These are phyloP conservation scores for Phytophthora ramorum DNA, from an alignment of 352 stramenopile genomes.

Conservation along the genomic window DNA sequence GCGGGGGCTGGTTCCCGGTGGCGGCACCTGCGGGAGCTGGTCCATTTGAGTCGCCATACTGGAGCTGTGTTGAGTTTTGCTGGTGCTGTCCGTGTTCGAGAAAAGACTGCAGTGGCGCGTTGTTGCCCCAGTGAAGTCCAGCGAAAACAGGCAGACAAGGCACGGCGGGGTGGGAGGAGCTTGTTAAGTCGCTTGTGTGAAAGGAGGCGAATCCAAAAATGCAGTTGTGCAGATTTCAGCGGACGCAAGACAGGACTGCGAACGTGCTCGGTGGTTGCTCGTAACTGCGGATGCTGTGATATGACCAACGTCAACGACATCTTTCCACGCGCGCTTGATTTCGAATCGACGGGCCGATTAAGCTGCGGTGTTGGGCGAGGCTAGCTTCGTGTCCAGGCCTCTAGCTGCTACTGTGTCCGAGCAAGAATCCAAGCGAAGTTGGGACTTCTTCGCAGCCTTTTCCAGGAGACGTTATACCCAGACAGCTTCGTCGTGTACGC, in stretches of 20 bases:
- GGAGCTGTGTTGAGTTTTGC: slow-evolving; percentile 3
- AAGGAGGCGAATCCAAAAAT: slow-evolving; percentile 30
- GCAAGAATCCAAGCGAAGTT: neutral
- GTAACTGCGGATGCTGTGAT: slow-evolving; percentile 14
- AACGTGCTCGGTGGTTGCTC: neutral
- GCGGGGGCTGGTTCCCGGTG: slow-evolving; percentile 43
- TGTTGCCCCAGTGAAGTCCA: neutral
- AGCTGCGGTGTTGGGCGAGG: neutral
- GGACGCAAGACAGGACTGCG: neutral
- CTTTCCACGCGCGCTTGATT: slow-evolving; percentile 22
- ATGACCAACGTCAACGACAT: slow-evolving; percentile 3
- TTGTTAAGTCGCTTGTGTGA: slow-evolving; percentile 16
- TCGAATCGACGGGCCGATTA: neutral
- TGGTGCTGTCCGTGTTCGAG: neutral
- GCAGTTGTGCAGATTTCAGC: slow-evolving; percentile 16
- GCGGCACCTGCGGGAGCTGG: slow-evolving; percentile 42
- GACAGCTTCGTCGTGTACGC: neutral
- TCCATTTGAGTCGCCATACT: slow-evolving; percentile 49
- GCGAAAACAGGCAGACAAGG: slow-evolving; percentile 4
- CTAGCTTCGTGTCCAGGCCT: neutral
- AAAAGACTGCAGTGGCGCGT: neutral
- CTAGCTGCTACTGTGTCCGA: slow-evolving; percentile 5
- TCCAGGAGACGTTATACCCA: neutral
- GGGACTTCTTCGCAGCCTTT: neutral
- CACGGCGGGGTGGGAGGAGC: neutral